Evolutionary conservation across 371 early-diverging fungal species (phyloP).

Genomic region (Apophysomyces ossiformis): DNA sequence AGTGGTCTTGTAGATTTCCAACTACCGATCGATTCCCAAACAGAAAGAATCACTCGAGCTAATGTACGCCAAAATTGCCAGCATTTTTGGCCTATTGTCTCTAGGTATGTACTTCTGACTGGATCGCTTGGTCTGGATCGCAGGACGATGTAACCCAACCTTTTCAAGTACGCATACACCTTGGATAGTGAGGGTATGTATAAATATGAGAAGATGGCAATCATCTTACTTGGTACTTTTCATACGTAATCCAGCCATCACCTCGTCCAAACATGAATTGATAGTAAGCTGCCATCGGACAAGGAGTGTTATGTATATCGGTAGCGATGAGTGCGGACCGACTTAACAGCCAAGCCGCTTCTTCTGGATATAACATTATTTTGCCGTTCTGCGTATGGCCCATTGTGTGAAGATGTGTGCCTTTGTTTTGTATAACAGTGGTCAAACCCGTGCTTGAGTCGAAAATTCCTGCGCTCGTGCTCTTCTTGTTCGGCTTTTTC

Average conservation of each 20-base stretch:
- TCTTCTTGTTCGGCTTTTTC: conserved; percentile 5
- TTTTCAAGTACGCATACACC: conserved; percentile 54
- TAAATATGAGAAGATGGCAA: background rate
- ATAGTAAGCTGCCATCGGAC: conserved; percentile 27
- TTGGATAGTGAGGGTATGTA: conserved; percentile 1
- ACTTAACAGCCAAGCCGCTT: conserved; percentile 57
- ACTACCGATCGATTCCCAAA: background rate
- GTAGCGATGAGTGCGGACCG: conserved; percentile 41
- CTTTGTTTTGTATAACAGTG: conserved; percentile 6
- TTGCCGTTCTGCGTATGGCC: conserved; percentile 32
- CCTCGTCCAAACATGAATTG: conserved; percentile 23
- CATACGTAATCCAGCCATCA: conserved; percentile 42
- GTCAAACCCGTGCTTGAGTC: conserved; percentile 14
- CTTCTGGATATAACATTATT: conserved; percentile 51
- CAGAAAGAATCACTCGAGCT: background rate
- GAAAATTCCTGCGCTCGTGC: conserved; percentile 14
- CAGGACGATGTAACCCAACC: conserved; percentile 54
- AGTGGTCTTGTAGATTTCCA: background rate
- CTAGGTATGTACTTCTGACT: background rate
- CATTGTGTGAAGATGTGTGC: conserved; percentile 20
- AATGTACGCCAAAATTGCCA: background rate
- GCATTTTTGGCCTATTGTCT: background rate
- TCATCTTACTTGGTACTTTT: conserved; percentile 38
- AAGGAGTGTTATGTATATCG: conserved; percentile 4
- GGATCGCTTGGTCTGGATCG: background rate